Evolutionary conservation across 352 stramenopile species (phyloP), one percentile per base, ranked within the genome.

Genomic region (Thraustochytrium striatum): DNA sequence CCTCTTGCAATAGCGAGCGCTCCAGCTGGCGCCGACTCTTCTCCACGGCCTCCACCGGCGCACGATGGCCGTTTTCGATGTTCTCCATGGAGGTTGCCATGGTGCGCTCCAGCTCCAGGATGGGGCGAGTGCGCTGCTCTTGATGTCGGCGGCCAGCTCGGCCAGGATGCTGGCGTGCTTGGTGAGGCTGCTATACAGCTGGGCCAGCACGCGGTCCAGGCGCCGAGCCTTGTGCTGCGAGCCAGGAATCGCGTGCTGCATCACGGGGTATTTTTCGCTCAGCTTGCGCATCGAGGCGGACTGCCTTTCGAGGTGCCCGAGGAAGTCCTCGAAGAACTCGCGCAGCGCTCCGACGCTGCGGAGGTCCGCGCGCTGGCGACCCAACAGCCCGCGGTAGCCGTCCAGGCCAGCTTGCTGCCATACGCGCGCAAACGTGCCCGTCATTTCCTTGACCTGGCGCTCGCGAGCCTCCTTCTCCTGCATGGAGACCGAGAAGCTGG

Each of bases 301-400:
- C 28, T 75, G 36, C 1, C 7, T 13, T 3, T 41, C 19, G 8
- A 38, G 36, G 44, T 11, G n/a, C 3, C 41, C 19, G 16, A 55
- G 21, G 11, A 70, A 7, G 2, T 75, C 52, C 13, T n/a, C 3
- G 21, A 75, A 38, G 1, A 72, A 75, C n/a, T 43, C 32, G 21
- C 16, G 44, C 28, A 75, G 19, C 16, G 5, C 32, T 3, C 8
- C 9, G 47, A 75, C 36, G 33, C 68, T 30, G 25, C 39, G 19
- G 5, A 75, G 11, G 39, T 25, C 5, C 35, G 39, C 19, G 33
- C 50, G 5, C 19, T 61, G 33, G n/a, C 68, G 32, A 28, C 21
- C 3, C 65, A 75, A 61, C 8, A 75, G 65, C 16, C 5, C 52
- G 39, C 68, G 58, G 47, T 75, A 75, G 43, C 65, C 65, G 3